phyloP scores from a whole-genome alignment of 345 rosid species.

The Eucalyptus pauciflora region DNA sequence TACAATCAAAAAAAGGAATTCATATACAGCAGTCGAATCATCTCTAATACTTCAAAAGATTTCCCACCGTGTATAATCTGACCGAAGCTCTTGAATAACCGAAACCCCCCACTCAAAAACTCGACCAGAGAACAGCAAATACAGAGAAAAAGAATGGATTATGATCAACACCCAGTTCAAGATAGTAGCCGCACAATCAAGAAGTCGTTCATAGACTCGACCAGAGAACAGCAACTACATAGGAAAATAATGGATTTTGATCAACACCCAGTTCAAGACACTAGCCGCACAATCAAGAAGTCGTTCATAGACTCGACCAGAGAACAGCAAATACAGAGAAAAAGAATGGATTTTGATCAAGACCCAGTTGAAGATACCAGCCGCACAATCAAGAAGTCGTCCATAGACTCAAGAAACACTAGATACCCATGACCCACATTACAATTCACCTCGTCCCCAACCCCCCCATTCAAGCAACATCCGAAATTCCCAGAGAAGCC shows the following conservation, averaged over 20 bases:
- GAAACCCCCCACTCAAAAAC: neutral
- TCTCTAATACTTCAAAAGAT: neutral
- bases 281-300: too few relatives aligned
- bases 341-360: too few relatives aligned
- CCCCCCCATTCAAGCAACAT: neutral
- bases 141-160: neutral
- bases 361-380: too few relatives aligned
- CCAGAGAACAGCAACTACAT: too few relatives aligned
- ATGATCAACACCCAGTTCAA: conserved; percentile 20
- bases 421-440: neutral
- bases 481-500: neutral
- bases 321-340: too few relatives aligned
- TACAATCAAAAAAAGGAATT: neutral
- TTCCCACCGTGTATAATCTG: neutral
- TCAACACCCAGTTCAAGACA: too few relatives aligned
- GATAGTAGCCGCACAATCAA: neutral
- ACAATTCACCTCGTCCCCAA: neutral
- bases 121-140: neutral
- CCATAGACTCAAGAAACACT: neutral
- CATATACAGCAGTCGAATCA: neutral
- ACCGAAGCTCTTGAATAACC: neutral
- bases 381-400: too few relatives aligned
- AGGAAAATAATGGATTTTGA: too few relatives aligned
- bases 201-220: neutral
- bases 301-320: too few relatives aligned